Conservation (phyloP, 306 rosid genomes). For the Casuarina cunninghamiana region DNA sequence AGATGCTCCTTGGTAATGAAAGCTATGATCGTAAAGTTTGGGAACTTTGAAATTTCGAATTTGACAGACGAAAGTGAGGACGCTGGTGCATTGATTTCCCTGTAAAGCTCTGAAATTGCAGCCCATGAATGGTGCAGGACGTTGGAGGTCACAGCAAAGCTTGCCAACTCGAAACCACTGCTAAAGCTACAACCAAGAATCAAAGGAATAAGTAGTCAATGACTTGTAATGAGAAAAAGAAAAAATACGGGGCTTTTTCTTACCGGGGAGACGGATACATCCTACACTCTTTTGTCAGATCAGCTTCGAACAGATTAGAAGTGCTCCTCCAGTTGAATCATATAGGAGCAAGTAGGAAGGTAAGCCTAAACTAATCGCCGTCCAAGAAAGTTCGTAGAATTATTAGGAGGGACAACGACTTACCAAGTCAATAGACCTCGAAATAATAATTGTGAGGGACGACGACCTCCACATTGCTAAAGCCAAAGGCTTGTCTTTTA, state of each 20-base stretch:
- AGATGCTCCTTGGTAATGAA: constrained; percentile 31
- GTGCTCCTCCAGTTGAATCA: too few species aligned
- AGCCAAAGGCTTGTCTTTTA: too few species aligned
- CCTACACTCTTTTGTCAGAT: too few species aligned
- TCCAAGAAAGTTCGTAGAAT: too few species aligned
- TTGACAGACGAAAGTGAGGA: background rate
- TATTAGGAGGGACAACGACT: too few species aligned
- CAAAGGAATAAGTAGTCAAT: background rate
- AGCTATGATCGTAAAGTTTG: constrained; percentile 30
- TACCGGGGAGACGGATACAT: too few species aligned
- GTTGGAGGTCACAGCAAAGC: constrained; percentile 32
- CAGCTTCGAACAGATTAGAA: too few species aligned
- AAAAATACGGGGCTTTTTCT: background rate
- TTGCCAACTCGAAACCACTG: constrained; percentile 47
- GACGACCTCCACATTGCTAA: background rate
- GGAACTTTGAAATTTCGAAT: background rate
- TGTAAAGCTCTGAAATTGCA: background rate
- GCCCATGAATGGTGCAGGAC: constrained; percentile 37
- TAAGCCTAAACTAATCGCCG: too few species aligned
- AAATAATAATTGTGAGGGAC: too few species aligned
- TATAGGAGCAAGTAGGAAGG: too few species aligned
- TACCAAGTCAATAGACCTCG: too few species aligned
- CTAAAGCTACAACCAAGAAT: constrained; percentile 27
- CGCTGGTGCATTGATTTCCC: too few species aligned
- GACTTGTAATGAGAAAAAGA: background rate